phyloP scores from a whole-genome alignment of 163 green algal genomes.

The Coccomyxa subellipsoidea region DNA sequence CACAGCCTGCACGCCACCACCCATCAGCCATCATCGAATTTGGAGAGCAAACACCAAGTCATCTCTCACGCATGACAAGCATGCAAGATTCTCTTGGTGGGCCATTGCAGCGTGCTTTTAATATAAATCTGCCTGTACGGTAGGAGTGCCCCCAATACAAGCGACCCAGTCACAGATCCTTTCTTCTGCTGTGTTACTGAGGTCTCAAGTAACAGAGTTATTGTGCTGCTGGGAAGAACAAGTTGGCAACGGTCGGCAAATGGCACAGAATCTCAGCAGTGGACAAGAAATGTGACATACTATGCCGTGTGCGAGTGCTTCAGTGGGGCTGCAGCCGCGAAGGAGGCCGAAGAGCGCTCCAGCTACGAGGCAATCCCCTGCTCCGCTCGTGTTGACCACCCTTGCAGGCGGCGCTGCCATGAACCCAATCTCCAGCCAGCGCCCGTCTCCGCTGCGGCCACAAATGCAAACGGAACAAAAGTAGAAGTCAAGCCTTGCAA shows the following conservation, averaged over 20 bases:
- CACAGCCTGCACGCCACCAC: not conserved
- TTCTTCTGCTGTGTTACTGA: too few relatives aligned
- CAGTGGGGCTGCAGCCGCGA: not conserved
- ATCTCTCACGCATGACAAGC: too few relatives aligned
- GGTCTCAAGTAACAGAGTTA: too few relatives aligned
- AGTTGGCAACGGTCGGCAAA: not conserved
- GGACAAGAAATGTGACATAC: not conserved
- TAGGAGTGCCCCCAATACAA: too few relatives aligned
- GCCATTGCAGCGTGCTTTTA: not conserved
- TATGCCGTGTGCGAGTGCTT: not conserved
- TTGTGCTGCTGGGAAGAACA: not conserved
- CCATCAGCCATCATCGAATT: too few relatives aligned
- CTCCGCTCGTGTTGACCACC: constrained; percentile 43
- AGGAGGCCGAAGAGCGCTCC: constrained; percentile 18
- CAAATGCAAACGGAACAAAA: too few relatives aligned
- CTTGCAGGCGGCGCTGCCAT: constrained; percentile 28
- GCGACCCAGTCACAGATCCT: too few relatives aligned
- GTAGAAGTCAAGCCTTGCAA: not conserved
- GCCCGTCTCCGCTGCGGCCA: not conserved
- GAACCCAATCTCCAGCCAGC: constrained; percentile 1
- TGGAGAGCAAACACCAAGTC: not conserved
- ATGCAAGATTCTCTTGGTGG: too few relatives aligned
- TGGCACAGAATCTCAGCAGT: not conserved
- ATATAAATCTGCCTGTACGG: not conserved
- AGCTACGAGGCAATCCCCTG: constrained; percentile 50